Evolutionary conservation across 108 stramenopile species (phyloP), one percentile per base, ranked within the genome.

Genomic region (Phaeodactylum tricornutum): DNA sequence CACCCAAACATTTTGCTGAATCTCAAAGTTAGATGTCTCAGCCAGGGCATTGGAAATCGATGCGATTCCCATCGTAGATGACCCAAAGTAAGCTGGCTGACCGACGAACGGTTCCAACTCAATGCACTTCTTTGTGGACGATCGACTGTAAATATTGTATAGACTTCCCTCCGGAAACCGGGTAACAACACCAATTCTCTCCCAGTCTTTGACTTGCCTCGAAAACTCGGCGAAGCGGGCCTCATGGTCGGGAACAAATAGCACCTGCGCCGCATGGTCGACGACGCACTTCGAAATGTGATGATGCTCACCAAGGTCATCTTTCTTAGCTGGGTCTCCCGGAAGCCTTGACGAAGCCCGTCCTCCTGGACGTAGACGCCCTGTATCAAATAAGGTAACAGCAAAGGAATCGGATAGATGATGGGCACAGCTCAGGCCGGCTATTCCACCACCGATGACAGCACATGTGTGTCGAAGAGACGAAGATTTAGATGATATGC

Each of bases 191-290:
- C 63, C 74, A 9, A 59, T 59, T 12, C 42, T 46, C 20, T 69
- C 41, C 87, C 87, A 90, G n/a, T 56, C 15, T 7, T 63, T n/a
- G 12, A 85, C 60, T 69, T 90, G 87, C 15, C 50, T 41, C 33
- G 55, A 30, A 50, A 84, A 84, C 37, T 30, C 68, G 15, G 31
- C 38, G 50, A 50, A 60, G 12, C 25, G 31, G 16, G 24, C 9
- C 0, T 37, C 27, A 21, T 37, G 32, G 31, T 37, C 30, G 6
- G 71, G 70, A 39, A 64, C 37, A 20, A 56, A 50, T 0, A 86
- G 28, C 32, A 86, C 62, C 48, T 91, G 89, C 15, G 84, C 84
- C 15, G 89, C 82, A 53, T 91, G 89, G 59, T 91, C 89, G 16
- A 77, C 50, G 0, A 47, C 47, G 31, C 23, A 53, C 9, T 43